Conservation (phyloP, 495 filamentous ascomycete species). For the Daldinia caldariorum region DNA sequence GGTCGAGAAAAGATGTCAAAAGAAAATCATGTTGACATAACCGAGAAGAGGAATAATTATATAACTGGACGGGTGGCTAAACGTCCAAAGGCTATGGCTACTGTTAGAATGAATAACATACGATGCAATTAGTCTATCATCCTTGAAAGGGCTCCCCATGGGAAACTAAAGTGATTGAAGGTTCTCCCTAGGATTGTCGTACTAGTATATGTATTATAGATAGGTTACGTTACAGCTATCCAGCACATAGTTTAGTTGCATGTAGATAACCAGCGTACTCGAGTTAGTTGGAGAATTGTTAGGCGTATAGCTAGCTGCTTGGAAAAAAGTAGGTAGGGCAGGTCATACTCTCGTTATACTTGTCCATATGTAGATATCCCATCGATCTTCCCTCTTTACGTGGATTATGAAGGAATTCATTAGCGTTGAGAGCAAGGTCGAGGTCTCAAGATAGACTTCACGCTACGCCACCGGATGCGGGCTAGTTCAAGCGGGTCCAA, state of each 20-base stretch:
- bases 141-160: neutral
- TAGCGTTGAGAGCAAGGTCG: constrained; percentile 20
- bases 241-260: no score
- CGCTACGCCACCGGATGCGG: constrained; percentile 30
- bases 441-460: constrained; percentile 32
- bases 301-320: no score
- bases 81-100: neutral
- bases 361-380: neutral
- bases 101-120: neutral
- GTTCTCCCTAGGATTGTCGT: neutral
- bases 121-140: neutral
- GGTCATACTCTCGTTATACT: neutral
- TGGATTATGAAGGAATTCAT: neutral
- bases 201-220: neutral
- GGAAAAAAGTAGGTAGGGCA: neutral
- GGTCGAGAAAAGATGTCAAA: neutral
- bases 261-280: no score
- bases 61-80: constrained; percentile 11
- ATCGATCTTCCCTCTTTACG: neutral
- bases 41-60: constrained; percentile 4
- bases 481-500: neutral
- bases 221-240: neutral
- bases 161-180: neutral
- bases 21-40: constrained; percentile 5
- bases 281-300: no score